These are phyloP conservation scores for Abrus precatorius DNA, from an alignment of 306 rosid species.

Conservation along the genomic window DNA sequence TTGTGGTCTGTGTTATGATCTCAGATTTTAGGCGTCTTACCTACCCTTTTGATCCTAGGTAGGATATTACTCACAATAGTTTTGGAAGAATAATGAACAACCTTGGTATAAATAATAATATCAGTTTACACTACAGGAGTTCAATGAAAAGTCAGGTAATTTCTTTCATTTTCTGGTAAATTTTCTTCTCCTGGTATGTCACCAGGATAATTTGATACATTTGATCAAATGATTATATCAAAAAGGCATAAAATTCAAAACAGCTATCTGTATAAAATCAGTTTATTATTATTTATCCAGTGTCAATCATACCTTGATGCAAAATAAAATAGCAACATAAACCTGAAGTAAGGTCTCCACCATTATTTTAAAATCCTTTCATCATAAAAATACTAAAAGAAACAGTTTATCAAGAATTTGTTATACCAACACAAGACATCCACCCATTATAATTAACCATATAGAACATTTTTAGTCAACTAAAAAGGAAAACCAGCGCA, in stretches of 20 bases:
- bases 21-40: background rate
- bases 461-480: slow-evolving; percentile 26
- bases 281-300: slow-evolving; percentile 14
- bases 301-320: slow-evolving; percentile 31
- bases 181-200: slow-evolving; percentile 17
- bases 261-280: slow-evolving; percentile 11
- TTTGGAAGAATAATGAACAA: background rate
- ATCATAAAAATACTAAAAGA: background rate
- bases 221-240: slow-evolving; percentile 28
- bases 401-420: background rate
- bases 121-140: slow-evolving; percentile 25
- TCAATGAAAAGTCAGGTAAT: slow-evolving; percentile 2
- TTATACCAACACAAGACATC: slow-evolving; percentile 42
- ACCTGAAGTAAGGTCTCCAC: slow-evolving; percentile 35
- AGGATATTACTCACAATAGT: background rate
- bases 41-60: background rate
- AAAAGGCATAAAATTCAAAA: slow-evolving; percentile 1
- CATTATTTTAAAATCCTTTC: slow-evolving; percentile 21
- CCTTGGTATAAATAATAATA: slow-evolving; percentile 16
- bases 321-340: slow-evolving; percentile 35
- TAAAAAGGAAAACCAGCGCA: slow-evolving; percentile 7
- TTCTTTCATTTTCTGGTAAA: slow-evolving; percentile 2
- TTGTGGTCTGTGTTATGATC: background rate
- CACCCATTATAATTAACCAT: slow-evolving; percentile 23
- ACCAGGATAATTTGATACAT: slow-evolving; percentile 32